These are phyloP conservation scores for Piloderma croceum DNA, from an alignment of 768 basidiomycete genomes.

Conservation along the genomic window DNA sequence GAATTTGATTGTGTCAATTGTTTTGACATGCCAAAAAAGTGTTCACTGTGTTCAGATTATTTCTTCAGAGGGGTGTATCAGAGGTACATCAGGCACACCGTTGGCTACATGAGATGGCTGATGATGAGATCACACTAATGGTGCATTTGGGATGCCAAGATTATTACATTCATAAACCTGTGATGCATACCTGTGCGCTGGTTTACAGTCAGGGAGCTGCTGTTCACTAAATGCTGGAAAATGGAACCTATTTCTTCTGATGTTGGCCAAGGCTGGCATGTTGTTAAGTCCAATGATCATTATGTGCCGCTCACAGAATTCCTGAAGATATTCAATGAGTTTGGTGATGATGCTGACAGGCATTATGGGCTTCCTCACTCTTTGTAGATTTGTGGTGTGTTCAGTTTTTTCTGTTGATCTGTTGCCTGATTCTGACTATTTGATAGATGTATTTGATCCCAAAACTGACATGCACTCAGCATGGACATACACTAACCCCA, in stretches of 20 bases:
- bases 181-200: conserved; percentile 22
- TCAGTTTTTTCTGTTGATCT: background rate
- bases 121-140: too few relatives aligned
- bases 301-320: conserved; percentile 7
- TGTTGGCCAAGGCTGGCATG: conserved; percentile 13
- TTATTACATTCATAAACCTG: too few relatives aligned
- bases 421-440: background rate
- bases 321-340: conserved; percentile 10
- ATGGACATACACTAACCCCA: conserved; percentile 14
- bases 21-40: too few relatives aligned
- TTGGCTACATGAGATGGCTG: too few relatives aligned
- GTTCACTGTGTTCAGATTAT: too few relatives aligned
- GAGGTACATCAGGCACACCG: too few relatives aligned
- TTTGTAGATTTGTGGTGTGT: conserved; percentile 10
- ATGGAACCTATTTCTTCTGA: conserved; percentile 5
- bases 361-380: conserved; percentile 10
- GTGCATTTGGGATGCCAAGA: too few relatives aligned
- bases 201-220: conserved; percentile 11
- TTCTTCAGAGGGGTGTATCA: too few relatives aligned
- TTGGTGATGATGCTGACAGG: conserved; percentile 1
- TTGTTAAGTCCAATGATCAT: conserved; percentile 7
- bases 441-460: conserved; percentile 3
- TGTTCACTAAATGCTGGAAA: conserved; percentile 19
- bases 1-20: too few relatives aligned
- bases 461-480: background rate